Percentiles rank a stretch among this genome's conserved stretches.
phyloP scores from a whole-genome alignment of 192 early-diverging fungal species.

The Linnemannia elongata region DNA sequence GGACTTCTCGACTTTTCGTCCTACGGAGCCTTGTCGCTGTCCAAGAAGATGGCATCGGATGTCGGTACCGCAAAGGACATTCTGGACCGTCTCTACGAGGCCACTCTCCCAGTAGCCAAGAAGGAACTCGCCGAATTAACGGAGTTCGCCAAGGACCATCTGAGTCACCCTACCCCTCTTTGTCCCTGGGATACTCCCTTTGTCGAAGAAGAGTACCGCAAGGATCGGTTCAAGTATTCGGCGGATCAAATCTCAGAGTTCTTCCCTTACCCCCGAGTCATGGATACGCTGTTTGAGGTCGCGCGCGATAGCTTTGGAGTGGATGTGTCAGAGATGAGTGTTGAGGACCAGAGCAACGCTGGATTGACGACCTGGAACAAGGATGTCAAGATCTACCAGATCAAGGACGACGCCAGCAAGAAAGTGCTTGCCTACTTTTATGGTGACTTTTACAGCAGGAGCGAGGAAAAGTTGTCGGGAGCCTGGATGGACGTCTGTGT shows the following conservation, averaged over 20 bases:
- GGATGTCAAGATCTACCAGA: slow-evolving; percentile 71
- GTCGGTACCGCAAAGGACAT: slow-evolving; percentile 59
- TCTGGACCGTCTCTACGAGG: slow-evolving; percentile 59
- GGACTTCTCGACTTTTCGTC: slow-evolving; percentile 61
- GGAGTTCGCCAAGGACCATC: slow-evolving; percentile 57
- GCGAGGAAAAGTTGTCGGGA: slow-evolving; percentile 68
- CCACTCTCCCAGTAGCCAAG: slow-evolving; percentile 60
- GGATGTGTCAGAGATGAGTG: slow-evolving; percentile 59
- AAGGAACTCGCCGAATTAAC: slow-evolving; percentile 59
- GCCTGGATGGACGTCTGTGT: slow-evolving; percentile 73
- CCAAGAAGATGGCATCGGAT: slow-evolving; percentile 69
- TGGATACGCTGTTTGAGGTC: slow-evolving; percentile 68
- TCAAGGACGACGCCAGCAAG: slow-evolving; percentile 58
- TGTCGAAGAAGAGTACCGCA: slow-evolving; percentile 67
- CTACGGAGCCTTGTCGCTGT: slow-evolving; percentile 66
- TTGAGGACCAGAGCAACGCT: slow-evolving; percentile 42
- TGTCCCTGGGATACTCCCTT: slow-evolving; percentile 67
- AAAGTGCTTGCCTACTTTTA: slow-evolving; percentile 69
- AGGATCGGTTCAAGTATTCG: slow-evolving; percentile 63
- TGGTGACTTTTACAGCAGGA: slow-evolving; percentile 69
- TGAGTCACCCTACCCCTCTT: slow-evolving; percentile 55
- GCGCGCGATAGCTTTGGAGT: slow-evolving; percentile 64
- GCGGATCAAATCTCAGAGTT: slow-evolving; percentile 70
- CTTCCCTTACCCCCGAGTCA: slow-evolving; percentile 66
- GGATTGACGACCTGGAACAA: slow-evolving; percentile 66